These are phyloP conservation scores for Rhizopogon rudus DNA, from an alignment of 768 basidiomycete genomes.

Conservation along the genomic window DNA sequence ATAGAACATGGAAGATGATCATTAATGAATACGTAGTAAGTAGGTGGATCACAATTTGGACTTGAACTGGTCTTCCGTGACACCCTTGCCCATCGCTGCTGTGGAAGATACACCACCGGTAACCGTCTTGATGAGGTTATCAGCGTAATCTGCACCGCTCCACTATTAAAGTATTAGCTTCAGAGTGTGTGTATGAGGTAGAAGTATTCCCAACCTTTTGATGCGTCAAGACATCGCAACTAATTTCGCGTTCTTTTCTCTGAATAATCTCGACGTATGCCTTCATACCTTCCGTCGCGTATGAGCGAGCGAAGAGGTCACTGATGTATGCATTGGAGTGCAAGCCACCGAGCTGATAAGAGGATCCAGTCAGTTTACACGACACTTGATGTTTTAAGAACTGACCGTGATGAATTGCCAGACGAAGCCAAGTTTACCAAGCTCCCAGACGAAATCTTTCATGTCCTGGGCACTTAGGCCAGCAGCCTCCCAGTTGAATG, in stretches of 20 bases:
- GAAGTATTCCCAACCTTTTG: slow-evolving; percentile 65
- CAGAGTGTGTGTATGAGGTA: not conserved
- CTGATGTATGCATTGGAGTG: slow-evolving; percentile 98
- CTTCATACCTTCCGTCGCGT: slow-evolving; percentile 95
- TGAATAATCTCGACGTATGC: slow-evolving; percentile 97
- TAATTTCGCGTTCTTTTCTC: slow-evolving; percentile 86
- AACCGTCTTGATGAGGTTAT: slow-evolving; percentile 89
- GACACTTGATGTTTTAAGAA: slow-evolving; percentile 2
- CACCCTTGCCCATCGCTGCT: slow-evolving; percentile 98
- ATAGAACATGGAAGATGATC: not conserved
- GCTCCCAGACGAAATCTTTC: slow-evolving; percentile 86
- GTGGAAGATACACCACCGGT: slow-evolving; percentile 97
- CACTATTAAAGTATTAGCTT: slow-evolving; percentile 47
- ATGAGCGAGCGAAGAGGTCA: slow-evolving; percentile 85
- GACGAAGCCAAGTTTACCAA: slow-evolving; percentile 93
- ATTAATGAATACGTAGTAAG: not conserved
- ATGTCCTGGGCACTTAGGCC: slow-evolving; percentile 83
- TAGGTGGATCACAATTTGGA: slow-evolving; percentile 34
- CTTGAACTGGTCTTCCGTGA: slow-evolving; percentile 85
- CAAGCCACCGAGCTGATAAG: slow-evolving; percentile 79
- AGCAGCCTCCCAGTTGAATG: slow-evolving; percentile 93
- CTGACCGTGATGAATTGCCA: slow-evolving; percentile 99
- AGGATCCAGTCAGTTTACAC: slow-evolving; percentile 5
- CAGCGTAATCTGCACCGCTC: slow-evolving; percentile 93
- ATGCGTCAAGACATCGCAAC: slow-evolving; percentile 95